Evolutionary conservation across 805 yeast genomes (phyloP).

Genomic region (Starmerella floricola): DNA sequence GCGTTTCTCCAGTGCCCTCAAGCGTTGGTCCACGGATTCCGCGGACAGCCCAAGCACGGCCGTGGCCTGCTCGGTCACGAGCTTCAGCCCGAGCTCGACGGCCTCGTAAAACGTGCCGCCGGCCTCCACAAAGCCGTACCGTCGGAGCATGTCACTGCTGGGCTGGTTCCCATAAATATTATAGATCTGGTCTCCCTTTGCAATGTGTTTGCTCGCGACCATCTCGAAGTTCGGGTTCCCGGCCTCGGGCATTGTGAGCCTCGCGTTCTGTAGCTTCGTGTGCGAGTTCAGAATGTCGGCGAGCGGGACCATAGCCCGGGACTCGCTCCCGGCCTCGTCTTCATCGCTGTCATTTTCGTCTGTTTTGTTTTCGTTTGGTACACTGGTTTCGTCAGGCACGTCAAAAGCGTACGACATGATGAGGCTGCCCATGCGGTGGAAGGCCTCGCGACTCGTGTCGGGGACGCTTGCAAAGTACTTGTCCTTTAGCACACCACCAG

Average conservation of each 20-base stretch:
- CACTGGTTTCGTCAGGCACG: constrained; percentile 30
- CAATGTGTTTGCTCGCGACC: constrained; percentile 52
- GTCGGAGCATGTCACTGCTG: constrained; percentile 75
- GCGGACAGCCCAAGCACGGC: background rate
- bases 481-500: constrained; percentile 32
- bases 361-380: constrained; percentile 26
- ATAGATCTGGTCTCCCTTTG: constrained; percentile 60
- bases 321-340: constrained; percentile 30
- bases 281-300: constrained; percentile 89
- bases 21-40: constrained; percentile 1
- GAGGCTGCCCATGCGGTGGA: constrained; percentile 60
- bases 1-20: constrained; percentile 6
- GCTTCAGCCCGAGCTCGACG: constrained; percentile 44
- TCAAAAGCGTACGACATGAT: constrained; percentile 90
- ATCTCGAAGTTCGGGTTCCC: constrained; percentile 41
- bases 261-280: constrained; percentile 63
- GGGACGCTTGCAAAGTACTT: constrained; percentile 18
- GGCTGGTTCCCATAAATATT: constrained; percentile 76
- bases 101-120: constrained; percentile 64
- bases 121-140: constrained; percentile 82
- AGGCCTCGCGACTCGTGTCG: constrained; percentile 41
- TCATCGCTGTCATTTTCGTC: constrained; percentile 26
- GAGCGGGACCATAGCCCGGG: constrained; percentile 81
- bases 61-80: constrained; percentile 3
- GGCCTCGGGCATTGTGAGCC: constrained; percentile 38